Conservation (phyloP, 768 basidiomycete species). For the Rhizopogon vinicolor region DNA sequence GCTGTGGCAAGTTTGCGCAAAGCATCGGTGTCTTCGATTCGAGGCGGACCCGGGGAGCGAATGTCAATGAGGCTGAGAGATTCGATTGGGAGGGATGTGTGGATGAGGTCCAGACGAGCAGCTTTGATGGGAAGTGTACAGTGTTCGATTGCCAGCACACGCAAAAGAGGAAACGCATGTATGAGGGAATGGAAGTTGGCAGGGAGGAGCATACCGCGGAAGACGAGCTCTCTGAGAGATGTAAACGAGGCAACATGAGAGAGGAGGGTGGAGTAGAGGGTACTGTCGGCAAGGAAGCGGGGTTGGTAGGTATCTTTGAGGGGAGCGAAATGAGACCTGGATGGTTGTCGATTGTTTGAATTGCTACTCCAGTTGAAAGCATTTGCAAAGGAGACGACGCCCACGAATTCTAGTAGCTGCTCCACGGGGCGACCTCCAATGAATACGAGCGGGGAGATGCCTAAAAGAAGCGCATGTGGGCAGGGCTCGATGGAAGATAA, state of each 20-base stretch:
- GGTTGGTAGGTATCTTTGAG: conserved; percentile 17
- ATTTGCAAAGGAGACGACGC: conserved; percentile 10
- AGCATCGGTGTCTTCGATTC: conserved; percentile 14
- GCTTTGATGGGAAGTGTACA: conserved; percentile 25
- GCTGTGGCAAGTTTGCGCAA: conserved; percentile 32
- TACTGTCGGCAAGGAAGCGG: conserved; percentile 18
- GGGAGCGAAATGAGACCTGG: conserved; percentile 1
- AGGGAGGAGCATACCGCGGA: conserved; percentile 33
- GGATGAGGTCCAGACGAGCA: conserved; percentile 17
- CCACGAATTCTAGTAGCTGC: conserved; percentile 23
- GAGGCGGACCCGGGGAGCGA: conserved; percentile 13
- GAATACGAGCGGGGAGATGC: conserved; percentile 16
- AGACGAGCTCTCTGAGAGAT: conserved; percentile 32
- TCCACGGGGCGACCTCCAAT: conserved; percentile 19
- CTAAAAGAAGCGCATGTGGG: conserved; percentile 19
- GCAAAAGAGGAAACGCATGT: conserved; percentile 32
- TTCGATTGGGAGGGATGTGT: conserved; percentile 37
- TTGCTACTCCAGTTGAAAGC: conserved; percentile 7
- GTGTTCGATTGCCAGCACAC: conserved; percentile 36
- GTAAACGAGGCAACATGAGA: conserved; percentile 20
- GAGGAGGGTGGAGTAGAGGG: conserved; percentile 21
- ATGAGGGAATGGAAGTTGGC: conserved; percentile 30
- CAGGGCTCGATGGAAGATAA: conserved; percentile 6
- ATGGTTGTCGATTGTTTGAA: not conserved
- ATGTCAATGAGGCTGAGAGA: conserved; percentile 36